phyloP scores from a whole-genome alignment of 305 asterid species.

The Coffea humblotiana region DNA sequence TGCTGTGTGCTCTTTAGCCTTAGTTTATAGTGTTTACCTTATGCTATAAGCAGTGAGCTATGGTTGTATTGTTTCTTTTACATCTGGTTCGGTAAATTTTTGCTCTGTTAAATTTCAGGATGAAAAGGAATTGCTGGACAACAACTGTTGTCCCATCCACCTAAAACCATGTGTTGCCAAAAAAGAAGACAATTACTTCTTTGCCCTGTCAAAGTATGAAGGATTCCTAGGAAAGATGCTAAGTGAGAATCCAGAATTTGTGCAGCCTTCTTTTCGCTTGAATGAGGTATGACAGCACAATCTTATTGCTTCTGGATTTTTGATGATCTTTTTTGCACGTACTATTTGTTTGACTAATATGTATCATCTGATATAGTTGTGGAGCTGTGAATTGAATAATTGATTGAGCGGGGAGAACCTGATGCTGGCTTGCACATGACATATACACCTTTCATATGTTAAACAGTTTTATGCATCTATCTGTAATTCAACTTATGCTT shows the following conservation, averaged over 20 bases:
- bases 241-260: constrained; percentile 66
- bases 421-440: not conserved
- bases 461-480: too few relatives aligned
- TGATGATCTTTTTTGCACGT: not conserved
- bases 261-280: constrained; percentile 85
- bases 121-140: constrained; percentile 82
- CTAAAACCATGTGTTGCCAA: constrained; percentile 79
- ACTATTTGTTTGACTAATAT: not conserved
- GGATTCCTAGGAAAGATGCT: constrained; percentile 62
- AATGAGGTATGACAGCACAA: constrained; percentile 63
- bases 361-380: not conserved
- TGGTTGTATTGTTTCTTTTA: not conserved
- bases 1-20: not conserved
- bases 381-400: not conserved
- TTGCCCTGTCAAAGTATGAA: constrained; percentile 93
- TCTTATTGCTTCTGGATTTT: constrained; percentile 12
- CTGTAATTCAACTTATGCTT: not conserved
- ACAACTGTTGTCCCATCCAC: constrained; percentile 88
- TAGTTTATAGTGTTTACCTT: not conserved
- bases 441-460: too few relatives aligned
- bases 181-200: constrained; percentile 96
- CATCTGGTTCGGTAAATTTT: constrained; percentile 1
- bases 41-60: not conserved
- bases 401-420: not conserved
- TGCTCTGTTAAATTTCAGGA: constrained; percentile 53